Evolutionary conservation across 192 early-diverging fungal species (phyloP).

Genomic region (Coemansia sp.): DNA sequence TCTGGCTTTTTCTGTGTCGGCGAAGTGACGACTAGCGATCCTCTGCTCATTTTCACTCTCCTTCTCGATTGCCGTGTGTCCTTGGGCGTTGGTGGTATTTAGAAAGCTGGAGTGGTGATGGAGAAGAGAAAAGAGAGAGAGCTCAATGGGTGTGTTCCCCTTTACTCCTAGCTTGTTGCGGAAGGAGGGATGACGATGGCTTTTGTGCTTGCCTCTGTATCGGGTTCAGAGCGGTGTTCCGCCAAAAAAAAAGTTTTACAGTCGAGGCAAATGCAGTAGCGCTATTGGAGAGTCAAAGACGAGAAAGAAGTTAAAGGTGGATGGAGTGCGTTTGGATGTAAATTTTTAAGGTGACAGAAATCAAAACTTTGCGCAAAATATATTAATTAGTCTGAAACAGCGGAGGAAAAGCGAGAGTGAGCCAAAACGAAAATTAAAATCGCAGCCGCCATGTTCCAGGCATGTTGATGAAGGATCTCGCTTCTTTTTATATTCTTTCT

Average conservation of each 20-base stretch:
- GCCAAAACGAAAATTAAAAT: not conserved
- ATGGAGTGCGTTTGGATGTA: too few relatives aligned
- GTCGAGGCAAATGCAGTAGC: too few relatives aligned
- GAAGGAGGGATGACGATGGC: not conserved
- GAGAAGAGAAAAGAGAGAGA: conserved; percentile 2
- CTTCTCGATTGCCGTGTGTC: not conserved
- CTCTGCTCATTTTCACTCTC: conserved; percentile 4
- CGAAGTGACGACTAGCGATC: conserved; percentile 29
- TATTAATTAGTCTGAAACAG: conserved; percentile 2
- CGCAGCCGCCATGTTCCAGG: not conserved
- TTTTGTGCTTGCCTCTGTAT: not conserved
- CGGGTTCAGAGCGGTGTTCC: too few relatives aligned
- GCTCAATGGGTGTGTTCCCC: not conserved
- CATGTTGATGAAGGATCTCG: not conserved
- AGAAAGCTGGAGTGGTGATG: not conserved
- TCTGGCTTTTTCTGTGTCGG: conserved; percentile 12
- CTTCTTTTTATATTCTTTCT: not conserved
- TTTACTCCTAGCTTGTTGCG: not conserved
- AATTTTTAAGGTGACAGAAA: too few relatives aligned
- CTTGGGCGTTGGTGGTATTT: not conserved
- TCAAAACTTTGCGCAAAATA: too few relatives aligned
- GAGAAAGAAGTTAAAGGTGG: too few relatives aligned
- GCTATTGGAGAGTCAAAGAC: too few relatives aligned
- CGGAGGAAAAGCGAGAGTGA: not conserved
- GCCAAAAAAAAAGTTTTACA: not conserved